Evolutionary conservation across 805 yeast genomes (phyloP).

Genomic region (Candida hispaniensis): DNA sequence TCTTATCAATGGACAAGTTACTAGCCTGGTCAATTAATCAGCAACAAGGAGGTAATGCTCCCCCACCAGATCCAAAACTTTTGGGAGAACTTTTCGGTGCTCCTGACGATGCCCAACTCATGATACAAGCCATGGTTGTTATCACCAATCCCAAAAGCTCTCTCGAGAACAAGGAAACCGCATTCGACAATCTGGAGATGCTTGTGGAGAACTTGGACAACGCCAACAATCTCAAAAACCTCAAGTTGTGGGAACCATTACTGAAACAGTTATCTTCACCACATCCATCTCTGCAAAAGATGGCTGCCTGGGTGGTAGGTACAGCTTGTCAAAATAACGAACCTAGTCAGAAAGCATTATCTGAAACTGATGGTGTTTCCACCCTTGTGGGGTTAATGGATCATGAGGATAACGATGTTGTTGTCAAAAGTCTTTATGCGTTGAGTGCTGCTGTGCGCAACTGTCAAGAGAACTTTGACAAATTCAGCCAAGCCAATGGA

Average conservation of each 20-base stretch:
- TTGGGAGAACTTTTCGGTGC: constrained; percentile 71
- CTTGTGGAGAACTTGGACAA: constrained; percentile 86
- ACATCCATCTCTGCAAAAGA: constrained; percentile 38
- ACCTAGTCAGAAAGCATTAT: constrained; percentile 57
- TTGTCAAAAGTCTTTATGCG: constrained; percentile 66
- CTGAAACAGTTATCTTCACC: constrained; percentile 42
- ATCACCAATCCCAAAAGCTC: constrained; percentile 48
- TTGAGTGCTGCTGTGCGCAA: constrained; percentile 65
- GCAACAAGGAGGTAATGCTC: constrained; percentile 14
- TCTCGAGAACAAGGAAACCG: constrained; percentile 54
- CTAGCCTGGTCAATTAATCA: constrained; percentile 15
- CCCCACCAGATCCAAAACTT: constrained; percentile 59
- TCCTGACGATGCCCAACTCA: constrained; percentile 79
- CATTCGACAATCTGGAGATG: constrained; percentile 89
- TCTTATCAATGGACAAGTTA: constrained; percentile 11
- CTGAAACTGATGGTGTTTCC: constrained; percentile 22
- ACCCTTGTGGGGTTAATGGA: constrained; percentile 25
- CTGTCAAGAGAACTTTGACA: constrained; percentile 42
- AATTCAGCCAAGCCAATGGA: constrained; percentile 51
- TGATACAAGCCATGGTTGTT: constrained; percentile 65
- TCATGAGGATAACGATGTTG: constrained; percentile 22
- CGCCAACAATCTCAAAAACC: constrained; percentile 80
- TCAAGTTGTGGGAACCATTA: constrained; percentile 70
- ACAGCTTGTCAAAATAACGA: constrained; percentile 90
- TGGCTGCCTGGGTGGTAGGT: constrained; percentile 67